These are phyloP conservation scores for Xylaria sp. DNA, from an alignment of 2,329 filamentous ascomycete genomes.

Conservation along the genomic window DNA sequence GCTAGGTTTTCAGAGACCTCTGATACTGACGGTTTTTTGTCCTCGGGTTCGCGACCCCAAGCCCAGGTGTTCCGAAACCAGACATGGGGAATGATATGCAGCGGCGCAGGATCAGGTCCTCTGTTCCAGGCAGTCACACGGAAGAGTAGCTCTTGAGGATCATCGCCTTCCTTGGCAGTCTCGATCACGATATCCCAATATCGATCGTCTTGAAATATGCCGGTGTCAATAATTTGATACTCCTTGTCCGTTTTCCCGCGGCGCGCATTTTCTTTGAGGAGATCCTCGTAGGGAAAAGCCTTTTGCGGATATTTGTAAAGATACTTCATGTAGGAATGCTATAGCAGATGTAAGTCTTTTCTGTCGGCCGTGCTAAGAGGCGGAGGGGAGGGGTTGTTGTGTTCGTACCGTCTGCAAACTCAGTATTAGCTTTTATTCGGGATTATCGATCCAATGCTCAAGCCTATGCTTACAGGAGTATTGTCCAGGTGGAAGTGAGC, in stretches of 20 bases:
- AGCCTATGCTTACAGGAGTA: slow-evolving; percentile 68
- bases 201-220: slow-evolving; percentile 84
- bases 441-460: slow-evolving; percentile 1
- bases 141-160: slow-evolving; percentile 91
- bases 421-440: slow-evolving; percentile 29
- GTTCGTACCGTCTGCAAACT: slow-evolving; percentile 37
- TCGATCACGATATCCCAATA: slow-evolving; percentile 99
- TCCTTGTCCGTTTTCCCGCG: slow-evolving; percentile 81
- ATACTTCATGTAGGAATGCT: slow-evolving; percentile 99
- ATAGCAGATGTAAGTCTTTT: slow-evolving; percentile 45
- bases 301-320: slow-evolving; percentile 97
- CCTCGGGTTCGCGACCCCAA: slow-evolving; percentile 82
- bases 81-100: slow-evolving; percentile 93
- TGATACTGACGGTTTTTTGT: slow-evolving; percentile 82
- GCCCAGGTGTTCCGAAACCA: slow-evolving; percentile 99
- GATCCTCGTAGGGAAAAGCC: slow-evolving; percentile 89
- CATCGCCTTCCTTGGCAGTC: slow-evolving; percentile 91
- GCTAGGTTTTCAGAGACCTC: slow-evolving; percentile 73
- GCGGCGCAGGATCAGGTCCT: slow-evolving; percentile 85
- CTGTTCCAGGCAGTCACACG: slow-evolving; percentile 97
- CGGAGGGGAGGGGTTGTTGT: background rate
- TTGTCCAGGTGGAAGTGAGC: slow-evolving; percentile 97
- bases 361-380: background rate
- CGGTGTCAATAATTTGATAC: slow-evolving; percentile 92
- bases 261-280: slow-evolving; percentile 83